Conservation (phyloP, 208 protist genomes). For the Naegleria gruberi region DNA sequence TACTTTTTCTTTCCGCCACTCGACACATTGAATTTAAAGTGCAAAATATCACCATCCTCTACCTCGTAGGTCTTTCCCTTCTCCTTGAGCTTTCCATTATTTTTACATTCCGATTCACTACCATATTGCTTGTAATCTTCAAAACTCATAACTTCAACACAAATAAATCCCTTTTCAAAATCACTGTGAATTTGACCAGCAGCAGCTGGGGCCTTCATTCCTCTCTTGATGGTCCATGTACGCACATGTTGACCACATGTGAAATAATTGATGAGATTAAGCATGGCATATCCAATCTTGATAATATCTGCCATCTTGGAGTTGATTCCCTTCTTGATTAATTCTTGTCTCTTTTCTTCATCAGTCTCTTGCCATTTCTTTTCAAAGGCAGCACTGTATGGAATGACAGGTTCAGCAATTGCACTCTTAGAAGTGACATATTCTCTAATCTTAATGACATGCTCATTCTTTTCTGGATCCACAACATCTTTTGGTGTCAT, state of each 20-base stretch:
- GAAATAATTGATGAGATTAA: not conserved
- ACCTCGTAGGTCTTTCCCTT: slow-evolving; percentile 53
- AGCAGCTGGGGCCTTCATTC: slow-evolving; percentile 15
- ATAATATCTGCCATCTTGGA: not conserved
- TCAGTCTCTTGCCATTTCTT: not conserved
- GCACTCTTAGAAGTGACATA: slow-evolving; percentile 18
- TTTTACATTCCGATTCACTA: not conserved
- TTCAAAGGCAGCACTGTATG: slow-evolving; percentile 19
- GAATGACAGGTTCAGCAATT: slow-evolving; percentile 33
- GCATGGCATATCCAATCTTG: not conserved
- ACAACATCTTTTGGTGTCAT: slow-evolving; percentile 36
- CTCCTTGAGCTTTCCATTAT: slow-evolving; percentile 7
- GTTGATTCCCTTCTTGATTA: not conserved
- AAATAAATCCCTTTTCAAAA: slow-evolving; percentile 28
- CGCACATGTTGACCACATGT: slow-evolving; percentile 23
- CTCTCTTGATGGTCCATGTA: slow-evolving; percentile 21
- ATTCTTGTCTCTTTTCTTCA: not conserved
- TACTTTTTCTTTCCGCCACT: slow-evolving; percentile 38
- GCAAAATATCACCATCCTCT: slow-evolving; percentile 96
- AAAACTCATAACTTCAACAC: slow-evolving; percentile 24
- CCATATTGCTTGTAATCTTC: slow-evolving; percentile 21
- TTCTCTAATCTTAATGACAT: slow-evolving; percentile 25
- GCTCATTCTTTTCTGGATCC: slow-evolving; percentile 36
- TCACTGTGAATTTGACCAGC: slow-evolving; percentile 31
- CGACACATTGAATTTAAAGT: slow-evolving; percentile 88